Percentiles rank a stretch among this genome's conserved stretches.
Conservation (phyloP, 345 rosid species). For the Rhizophora mangle region DNA sequence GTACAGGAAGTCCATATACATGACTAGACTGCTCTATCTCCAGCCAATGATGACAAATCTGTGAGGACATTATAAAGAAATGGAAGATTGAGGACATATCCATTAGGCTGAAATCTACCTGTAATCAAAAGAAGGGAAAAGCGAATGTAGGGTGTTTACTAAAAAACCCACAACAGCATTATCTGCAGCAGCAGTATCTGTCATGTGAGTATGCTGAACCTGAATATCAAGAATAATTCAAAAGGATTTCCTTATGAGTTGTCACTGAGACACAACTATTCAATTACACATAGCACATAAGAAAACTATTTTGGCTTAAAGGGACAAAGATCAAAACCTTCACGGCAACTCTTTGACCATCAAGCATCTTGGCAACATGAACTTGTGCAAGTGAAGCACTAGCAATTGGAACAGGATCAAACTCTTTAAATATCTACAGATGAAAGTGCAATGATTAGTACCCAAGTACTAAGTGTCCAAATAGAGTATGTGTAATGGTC, state of each 20-base stretch:
- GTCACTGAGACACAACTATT: not conserved
- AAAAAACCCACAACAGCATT: conserved; percentile 72
- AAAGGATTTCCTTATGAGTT: conserved; percentile 11
- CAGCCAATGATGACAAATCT: not conserved
- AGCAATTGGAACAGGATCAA: conserved; percentile 89
- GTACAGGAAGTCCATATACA: not conserved
- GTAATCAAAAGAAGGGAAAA: conserved; percentile 92
- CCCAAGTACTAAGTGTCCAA: not conserved
- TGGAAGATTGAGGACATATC: not conserved
- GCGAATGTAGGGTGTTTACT: conserved; percentile 72
- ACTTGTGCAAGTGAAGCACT: conserved; percentile 99
- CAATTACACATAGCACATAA: conserved; percentile 6
- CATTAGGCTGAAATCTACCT: conserved; percentile 44
- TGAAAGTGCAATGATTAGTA: conserved; percentile 9
- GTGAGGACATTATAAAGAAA: not conserved
- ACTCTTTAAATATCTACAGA: conserved; percentile 64
- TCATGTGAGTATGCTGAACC: conserved; percentile 96
- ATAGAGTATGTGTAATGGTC: conserved; percentile 1
- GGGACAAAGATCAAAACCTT: conserved; percentile 52
- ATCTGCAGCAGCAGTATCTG: conserved; percentile 90
- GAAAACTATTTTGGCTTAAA: conserved; percentile 18
- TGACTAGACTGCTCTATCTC: not conserved
- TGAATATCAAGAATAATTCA: conserved; percentile 31
- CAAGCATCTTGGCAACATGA: conserved; percentile 75
- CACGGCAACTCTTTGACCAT: conserved; percentile 84